Conservation (phyloP, 2,329 filamentous ascomycete genomes). For the Zarea fungicola region DNA sequence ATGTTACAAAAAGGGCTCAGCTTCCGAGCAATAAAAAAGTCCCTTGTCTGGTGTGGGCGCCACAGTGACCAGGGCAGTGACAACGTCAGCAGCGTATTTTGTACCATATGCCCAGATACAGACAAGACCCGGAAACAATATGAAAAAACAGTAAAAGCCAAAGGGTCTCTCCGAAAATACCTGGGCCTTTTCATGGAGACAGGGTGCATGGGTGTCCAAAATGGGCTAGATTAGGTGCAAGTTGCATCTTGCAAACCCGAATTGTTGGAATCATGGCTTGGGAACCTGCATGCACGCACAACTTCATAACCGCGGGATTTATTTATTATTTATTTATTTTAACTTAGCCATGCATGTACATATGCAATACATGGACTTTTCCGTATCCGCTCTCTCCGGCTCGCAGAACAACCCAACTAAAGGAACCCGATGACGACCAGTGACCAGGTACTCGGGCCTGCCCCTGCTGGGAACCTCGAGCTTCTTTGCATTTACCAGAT, state of each 20-base stretch:
- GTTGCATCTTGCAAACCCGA: constrained; percentile 8
- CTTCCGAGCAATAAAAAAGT: neutral
- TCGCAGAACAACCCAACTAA: neutral
- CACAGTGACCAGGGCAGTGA: neutral
- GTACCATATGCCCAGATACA: neutral
- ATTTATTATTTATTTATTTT: too few species aligned
- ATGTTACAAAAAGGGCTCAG: neutral
- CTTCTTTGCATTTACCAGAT: neutral
- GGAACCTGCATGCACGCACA: constrained; percentile 4
- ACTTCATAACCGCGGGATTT: constrained; percentile 1
- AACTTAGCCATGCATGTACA: constrained; percentile 1
- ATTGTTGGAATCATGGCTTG: constrained; percentile 10
- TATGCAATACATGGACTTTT: neutral
- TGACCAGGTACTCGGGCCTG: constrained; percentile 2
- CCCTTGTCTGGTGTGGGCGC: neutral
- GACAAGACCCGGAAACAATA: neutral
- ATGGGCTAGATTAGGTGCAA: neutral
- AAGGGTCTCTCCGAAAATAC: too few species aligned
- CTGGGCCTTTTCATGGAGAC: too few species aligned
- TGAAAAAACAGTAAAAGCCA: neutral
- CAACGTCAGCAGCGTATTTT: neutral
- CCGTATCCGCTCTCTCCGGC: neutral
- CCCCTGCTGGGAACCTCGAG: neutral
- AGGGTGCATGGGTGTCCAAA: neutral
- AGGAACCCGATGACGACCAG: neutral